These are phyloP conservation scores for Chlorella sp. DNA, from an alignment of 139 green algal genomes.

Conservation along the genomic window DNA sequence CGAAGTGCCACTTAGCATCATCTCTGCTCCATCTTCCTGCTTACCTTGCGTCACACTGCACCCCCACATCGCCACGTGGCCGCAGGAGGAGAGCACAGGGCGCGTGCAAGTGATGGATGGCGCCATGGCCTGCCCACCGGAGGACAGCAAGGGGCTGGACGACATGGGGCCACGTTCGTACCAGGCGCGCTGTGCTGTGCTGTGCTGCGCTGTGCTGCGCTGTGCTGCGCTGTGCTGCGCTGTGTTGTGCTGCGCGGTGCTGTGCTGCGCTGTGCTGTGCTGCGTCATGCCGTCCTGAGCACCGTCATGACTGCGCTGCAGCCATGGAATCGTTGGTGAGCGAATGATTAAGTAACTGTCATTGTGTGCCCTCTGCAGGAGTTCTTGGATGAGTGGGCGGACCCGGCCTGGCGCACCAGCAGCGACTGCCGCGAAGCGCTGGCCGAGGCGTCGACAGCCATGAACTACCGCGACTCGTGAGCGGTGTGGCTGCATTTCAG, in stretches of 20 bases:
- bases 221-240: neutral
- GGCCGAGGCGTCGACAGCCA: neutral
- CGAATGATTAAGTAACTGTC: neutral
- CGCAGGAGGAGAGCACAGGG: neutral
- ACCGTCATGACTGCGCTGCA: neutral
- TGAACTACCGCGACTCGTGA: neutral
- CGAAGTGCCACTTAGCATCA: no score
- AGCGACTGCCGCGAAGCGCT: neutral
- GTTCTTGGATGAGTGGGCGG: neutral
- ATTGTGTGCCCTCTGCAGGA: neutral
- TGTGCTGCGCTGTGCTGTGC: neutral
- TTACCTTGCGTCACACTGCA: no score
- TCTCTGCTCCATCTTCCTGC: no score
- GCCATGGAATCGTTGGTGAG: neutral
- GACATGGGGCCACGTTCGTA: neutral
- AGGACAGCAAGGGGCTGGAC: constrained; percentile 2
- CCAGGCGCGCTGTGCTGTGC: neutral
- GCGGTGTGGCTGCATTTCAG: neutral
- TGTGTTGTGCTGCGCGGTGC: no score
- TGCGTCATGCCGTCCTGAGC: neutral
- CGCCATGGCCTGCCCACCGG: neutral
- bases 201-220: neutral
- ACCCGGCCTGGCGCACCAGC: neutral
- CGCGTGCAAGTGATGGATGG: neutral
- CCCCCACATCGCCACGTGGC: neutral